Evolutionary conservation across 345 rosid genomes (phyloP).

Genomic region (Populus euphratica): DNA sequence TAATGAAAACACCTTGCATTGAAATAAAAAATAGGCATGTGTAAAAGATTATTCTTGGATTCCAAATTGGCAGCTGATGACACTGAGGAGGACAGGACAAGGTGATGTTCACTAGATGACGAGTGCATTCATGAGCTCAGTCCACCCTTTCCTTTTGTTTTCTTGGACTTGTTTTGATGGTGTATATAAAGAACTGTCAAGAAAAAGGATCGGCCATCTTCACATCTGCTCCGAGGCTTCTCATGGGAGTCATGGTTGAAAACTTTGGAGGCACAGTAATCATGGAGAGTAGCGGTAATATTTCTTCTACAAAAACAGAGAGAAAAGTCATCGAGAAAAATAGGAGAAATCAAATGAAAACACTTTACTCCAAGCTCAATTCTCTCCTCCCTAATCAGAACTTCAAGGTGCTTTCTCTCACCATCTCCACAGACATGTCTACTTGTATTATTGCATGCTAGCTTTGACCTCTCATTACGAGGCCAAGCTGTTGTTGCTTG

Average conservation of each 20-base stretch:
- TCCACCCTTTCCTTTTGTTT: background rate
- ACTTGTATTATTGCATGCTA: background rate
- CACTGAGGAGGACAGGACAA: background rate
- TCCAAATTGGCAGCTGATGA: background rate
- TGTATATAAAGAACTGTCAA: background rate
- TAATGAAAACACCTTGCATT: background rate
- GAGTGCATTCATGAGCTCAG: background rate
- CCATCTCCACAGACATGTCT: background rate
- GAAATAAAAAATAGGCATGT: background rate
- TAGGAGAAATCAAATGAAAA: conserved; percentile 50
- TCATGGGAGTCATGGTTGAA: background rate
- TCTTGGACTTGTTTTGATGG: background rate
- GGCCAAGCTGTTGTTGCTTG: background rate
- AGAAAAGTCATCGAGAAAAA: conserved; percentile 52
- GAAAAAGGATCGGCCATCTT: background rate
- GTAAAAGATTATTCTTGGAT: background rate
- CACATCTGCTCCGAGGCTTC: background rate
- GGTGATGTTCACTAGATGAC: background rate
- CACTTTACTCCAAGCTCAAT: conserved; percentile 34
- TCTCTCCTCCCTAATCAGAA: conserved; percentile 43
- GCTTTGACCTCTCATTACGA: background rate
- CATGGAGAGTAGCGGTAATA: conserved; percentile 7
- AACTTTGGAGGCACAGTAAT: background rate
- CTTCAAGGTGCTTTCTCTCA: conserved; percentile 21
- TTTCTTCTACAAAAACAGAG: conserved; percentile 36